Evolutionary conservation across 495 filamentous ascomycete species (phyloP).

Genomic region (Trichoderma reesei): DNA sequence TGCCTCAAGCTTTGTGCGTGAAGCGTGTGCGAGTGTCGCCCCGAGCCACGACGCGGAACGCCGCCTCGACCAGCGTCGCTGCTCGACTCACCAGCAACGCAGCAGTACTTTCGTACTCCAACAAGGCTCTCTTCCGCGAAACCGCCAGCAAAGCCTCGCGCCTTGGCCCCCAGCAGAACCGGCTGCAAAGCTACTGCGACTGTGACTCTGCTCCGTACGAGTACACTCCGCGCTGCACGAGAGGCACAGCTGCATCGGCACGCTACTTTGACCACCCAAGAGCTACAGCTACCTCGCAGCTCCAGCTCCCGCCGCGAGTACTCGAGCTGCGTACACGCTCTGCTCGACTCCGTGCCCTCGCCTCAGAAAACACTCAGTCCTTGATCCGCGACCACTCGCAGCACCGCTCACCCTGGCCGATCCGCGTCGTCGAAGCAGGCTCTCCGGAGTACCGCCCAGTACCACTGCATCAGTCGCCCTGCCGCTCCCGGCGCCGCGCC

Average conservation of each 20-base stretch:
- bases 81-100: neutral
- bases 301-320: no score
- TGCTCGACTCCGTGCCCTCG: no score
- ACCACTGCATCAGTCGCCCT: slow-evolving; percentile 2
- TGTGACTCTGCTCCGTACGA: neutral
- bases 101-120: neutral
- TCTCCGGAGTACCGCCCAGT: slow-evolving; percentile 3
- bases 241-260: neutral
- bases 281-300: no score
- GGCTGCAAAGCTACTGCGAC: neutral
- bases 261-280: neutral
- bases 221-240: no score
- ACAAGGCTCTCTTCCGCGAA: neutral
- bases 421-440: neutral
- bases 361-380: no score
- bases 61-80: neutral
- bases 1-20: neutral
- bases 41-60: neutral
- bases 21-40: neutral
- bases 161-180: neutral
- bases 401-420: slow-evolving; percentile 4
- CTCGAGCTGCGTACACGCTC: no score
- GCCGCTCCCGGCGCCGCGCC: neutral
- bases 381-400: neutral
- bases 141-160: neutral